phyloP scores from a whole-genome alignment of 1,284 basidiomycete species.

The Cutaneotrichosporon arboriforme region DNA sequence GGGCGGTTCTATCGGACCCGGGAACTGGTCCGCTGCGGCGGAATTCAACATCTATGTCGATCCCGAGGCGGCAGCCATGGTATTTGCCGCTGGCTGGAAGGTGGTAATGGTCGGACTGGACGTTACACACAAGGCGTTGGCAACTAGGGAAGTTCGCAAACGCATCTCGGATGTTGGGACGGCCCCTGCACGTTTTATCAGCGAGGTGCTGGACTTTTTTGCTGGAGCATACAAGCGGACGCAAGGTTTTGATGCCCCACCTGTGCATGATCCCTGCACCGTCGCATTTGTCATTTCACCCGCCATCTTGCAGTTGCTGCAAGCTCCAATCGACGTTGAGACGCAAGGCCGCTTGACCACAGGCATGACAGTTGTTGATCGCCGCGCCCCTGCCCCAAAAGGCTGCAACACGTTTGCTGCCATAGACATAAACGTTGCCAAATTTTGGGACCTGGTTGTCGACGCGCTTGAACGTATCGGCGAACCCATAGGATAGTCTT shows the following conservation, averaged over 20 bases:
- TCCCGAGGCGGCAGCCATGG: constrained; percentile 19
- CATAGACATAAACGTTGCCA: constrained; percentile 8
- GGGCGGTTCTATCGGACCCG: constrained; percentile 17
- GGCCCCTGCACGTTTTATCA: constrained; percentile 9
- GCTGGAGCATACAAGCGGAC: constrained; percentile 4
- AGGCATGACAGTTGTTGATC: constrained; percentile 17
- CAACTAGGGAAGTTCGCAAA: constrained; percentile 1
- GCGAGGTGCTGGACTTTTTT: constrained; percentile 13
- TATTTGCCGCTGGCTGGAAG: constrained; percentile 12
- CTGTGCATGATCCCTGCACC: constrained; percentile 19
- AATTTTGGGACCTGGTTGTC: constrained; percentile 17
- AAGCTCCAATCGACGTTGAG: constrained; percentile 11
- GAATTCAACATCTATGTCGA: constrained; percentile 24
- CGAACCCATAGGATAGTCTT: too few relatives aligned
- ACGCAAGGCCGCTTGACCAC: constrained; percentile 13
- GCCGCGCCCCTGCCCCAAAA: not conserved
- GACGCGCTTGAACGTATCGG: constrained; percentile 13
- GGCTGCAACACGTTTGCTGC: constrained; percentile 13
- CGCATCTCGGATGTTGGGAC: constrained; percentile 12
- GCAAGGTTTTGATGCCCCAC: constrained; percentile 15
- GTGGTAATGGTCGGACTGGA: constrained; percentile 21
- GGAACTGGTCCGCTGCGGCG: constrained; percentile 13
- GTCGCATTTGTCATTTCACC: constrained; percentile 17
- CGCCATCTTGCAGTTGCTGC: not conserved
- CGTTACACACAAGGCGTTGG: constrained; percentile 18